These are phyloP conservation scores for Tripidium arundinaceum DNA, from an alignment of 202 grass and related monocot species.

Conservation along the genomic window DNA sequence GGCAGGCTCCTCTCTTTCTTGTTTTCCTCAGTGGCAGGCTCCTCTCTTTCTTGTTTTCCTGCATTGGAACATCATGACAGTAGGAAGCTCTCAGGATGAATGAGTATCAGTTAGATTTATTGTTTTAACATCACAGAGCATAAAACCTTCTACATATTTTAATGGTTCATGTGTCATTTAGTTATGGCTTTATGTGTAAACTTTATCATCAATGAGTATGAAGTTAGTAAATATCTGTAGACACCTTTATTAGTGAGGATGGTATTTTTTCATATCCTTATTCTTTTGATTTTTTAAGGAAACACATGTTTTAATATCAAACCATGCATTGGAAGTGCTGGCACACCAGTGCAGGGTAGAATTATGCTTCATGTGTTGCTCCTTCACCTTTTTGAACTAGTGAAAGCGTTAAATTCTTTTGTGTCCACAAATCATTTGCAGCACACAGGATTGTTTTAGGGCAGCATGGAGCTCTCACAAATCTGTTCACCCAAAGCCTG, in stretches of 20 bases:
- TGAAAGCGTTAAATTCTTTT: slow-evolving; percentile 3
- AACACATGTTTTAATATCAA: neutral
- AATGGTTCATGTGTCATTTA: neutral
- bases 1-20: neutral
- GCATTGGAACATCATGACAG: neutral
- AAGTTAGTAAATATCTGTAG: neutral
- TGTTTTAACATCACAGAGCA: neutral
- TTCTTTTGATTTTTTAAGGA: too few species aligned
- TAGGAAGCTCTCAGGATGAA: neutral
- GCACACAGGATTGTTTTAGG: slow-evolving; percentile 91
- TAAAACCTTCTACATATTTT: neutral
- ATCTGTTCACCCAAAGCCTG: slow-evolving; percentile 65
- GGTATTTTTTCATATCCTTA: neutral
- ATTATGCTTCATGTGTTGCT: neutral
- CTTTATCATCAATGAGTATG: neutral
- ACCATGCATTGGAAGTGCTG: neutral
- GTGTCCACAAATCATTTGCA: slow-evolving; percentile 28
- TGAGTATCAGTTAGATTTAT: neutral
- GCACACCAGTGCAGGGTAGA: neutral
- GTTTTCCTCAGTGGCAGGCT: neutral
- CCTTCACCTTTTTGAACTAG: neutral
- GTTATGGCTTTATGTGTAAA: neutral
- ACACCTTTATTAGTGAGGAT: neutral
- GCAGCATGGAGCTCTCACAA: slow-evolving; percentile 86
- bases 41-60: too few species aligned